These are phyloP conservation scores for Leccinum subgranulosum DNA, from an alignment of 768 basidiomycete genomes.

Conservation along the genomic window DNA sequence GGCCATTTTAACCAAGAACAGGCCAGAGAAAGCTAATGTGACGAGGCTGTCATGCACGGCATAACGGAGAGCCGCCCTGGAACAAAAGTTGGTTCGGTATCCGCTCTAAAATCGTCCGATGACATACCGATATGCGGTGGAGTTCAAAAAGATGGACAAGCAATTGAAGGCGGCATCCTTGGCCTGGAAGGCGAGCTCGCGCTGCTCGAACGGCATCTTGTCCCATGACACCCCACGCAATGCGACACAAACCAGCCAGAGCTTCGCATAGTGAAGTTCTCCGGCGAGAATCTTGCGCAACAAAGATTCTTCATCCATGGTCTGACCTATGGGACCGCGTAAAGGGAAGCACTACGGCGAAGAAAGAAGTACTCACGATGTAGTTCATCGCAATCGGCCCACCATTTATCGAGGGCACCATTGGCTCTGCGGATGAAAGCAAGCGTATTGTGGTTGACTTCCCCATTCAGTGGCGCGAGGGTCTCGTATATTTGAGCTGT, in stretches of 20 bases:
- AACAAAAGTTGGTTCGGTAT: constrained; percentile 2
- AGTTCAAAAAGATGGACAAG: constrained; percentile 78
- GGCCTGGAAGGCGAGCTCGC: constrained; percentile 92
- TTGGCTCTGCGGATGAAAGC: constrained; percentile 87
- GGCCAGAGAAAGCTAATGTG: constrained; percentile 85
- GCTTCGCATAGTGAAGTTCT: constrained; percentile 88
- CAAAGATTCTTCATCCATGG: constrained; percentile 82
- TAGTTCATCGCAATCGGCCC: constrained; percentile 81
- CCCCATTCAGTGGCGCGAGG: constrained; percentile 78
- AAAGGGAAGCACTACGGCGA: background rate
- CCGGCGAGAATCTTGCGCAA: constrained; percentile 84
- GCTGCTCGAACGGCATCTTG: constrained; percentile 93
- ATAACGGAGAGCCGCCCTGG: constrained; percentile 83
- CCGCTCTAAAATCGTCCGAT: background rate
- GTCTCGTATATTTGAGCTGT: constrained; percentile 93
- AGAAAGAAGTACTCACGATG: constrained; percentile 50
- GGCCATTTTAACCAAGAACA: constrained; percentile 93
- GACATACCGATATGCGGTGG: constrained; percentile 74
- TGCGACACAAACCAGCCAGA: constrained; percentile 93
- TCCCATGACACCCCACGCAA: constrained; percentile 92
- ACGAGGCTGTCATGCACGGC: constrained; percentile 93
- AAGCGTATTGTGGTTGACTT: constrained; percentile 80
- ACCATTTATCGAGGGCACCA: constrained; percentile 87
- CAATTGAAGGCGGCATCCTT: constrained; percentile 90
- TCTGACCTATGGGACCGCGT: constrained; percentile 47